Evolutionary conservation across 805 yeast genomes (phyloP), one percentile per base, ranked within the genome.

Genomic region (Komagataella populi): DNA sequence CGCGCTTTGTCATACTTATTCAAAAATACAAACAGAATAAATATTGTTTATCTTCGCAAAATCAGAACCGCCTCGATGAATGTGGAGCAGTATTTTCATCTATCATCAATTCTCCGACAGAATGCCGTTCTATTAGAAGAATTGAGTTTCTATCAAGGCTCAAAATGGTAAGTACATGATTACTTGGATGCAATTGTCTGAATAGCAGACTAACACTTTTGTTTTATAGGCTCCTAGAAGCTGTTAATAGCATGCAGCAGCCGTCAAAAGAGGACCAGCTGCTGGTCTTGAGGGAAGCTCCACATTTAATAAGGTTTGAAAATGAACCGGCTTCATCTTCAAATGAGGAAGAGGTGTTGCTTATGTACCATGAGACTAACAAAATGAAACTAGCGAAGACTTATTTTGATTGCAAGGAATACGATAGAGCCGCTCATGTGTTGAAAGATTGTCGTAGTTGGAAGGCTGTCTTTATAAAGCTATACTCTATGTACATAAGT

Each of bases 351-450:
- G 61, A 59, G 18, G 61, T 59, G 49, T 55, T 59, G 39, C 48
- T 58, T 6, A 60, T 57, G 46, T 63, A 61, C 39, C 45, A 60
- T 49, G 81, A 80, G 52, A 59, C 63, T 49, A 73, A 76, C 52
- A 66, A 68, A 53, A 66, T 84, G 23, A 56, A 77, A 14, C 68
- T 87, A 23, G 96, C 91, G 1, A 78, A 80, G 51, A 64, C 85
- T 0, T 82, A 85, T 60, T 87, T 91, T 70, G 84, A 80, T 59
- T 80, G 87, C 60, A 82, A 84, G 58, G 98, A 93, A 65, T 91
- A 83, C 61, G 91, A 83, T 52, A 68, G 98, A 23, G 85, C 90
- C 52, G 79, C 84, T 4, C 70, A 72, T 57, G 73, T 72, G 12
- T 67, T 93, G 52, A 71, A 71, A 51, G 71, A 72, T 14, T 78